Conservation (phyloP, 768 basidiomycete species). For the Leccinellum albellum region DNA sequence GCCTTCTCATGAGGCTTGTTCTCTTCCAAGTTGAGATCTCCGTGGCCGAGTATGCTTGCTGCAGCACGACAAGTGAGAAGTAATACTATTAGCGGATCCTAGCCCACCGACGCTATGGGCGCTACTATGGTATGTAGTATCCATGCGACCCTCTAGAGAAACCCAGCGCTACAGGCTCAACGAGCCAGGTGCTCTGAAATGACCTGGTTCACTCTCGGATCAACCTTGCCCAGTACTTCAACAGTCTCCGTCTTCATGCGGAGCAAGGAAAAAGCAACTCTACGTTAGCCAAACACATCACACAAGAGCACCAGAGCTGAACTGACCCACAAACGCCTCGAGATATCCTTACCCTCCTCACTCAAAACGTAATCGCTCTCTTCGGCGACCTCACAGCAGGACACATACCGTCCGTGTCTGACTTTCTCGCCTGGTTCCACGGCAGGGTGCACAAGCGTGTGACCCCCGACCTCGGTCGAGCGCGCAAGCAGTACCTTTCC, state of each 20-base stretch:
- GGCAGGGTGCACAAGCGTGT: slow-evolving; percentile 34
- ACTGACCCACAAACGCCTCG: slow-evolving; percentile 35
- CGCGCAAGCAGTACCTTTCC: slow-evolving; percentile 26
- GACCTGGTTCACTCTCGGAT: slow-evolving; percentile 27
- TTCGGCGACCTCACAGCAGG: slow-evolving; percentile 24
- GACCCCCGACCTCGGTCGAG: slow-evolving; percentile 33
- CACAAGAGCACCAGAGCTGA: not conserved
- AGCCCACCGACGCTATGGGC: not conserved
- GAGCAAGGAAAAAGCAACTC: not conserved
- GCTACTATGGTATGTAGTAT: not conserved
- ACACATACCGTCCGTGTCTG: slow-evolving; percentile 31
- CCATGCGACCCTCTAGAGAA: not conserved
- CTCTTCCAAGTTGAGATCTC: too few relatives aligned
- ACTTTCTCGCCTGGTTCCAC: slow-evolving; percentile 22
- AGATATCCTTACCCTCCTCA: slow-evolving; percentile 28
- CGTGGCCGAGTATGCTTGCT: not conserved
- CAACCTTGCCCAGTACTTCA: slow-evolving; percentile 22
- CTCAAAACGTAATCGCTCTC: slow-evolving; percentile 33
- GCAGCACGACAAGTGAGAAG: not conserved
- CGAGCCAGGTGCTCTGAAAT: slow-evolving; percentile 20
- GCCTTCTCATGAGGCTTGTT: too few relatives aligned
- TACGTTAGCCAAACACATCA: slow-evolving; percentile 1
- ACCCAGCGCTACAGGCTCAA: slow-evolving; percentile 1
- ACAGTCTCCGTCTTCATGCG: slow-evolving; percentile 26
- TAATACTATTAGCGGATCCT: not conserved